These are phyloP conservation scores for Pittosporum tobira DNA, from an alignment of 129 eudicot species.

Conservation along the genomic window DNA sequence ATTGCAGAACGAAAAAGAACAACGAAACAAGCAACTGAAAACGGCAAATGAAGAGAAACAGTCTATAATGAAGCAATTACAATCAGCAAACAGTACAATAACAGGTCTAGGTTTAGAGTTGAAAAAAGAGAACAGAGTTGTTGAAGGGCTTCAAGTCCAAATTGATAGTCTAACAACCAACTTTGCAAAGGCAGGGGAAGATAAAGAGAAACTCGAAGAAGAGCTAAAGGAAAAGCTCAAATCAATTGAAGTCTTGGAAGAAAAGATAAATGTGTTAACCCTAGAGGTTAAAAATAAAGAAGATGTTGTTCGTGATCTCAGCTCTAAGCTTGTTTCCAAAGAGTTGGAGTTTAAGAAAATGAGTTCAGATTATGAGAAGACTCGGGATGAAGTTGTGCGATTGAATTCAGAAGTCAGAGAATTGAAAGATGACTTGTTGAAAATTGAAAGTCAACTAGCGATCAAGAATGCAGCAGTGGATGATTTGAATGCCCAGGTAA, in stretches of 20 bases:
- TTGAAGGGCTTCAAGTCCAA: slow-evolving; percentile 39
- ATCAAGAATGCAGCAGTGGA: slow-evolving; percentile 34
- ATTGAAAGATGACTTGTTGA: slow-evolving; percentile 34
- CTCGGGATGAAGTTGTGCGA: slow-evolving; percentile 31
- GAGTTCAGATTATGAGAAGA: slow-evolving; percentile 37
- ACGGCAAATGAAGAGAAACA: slow-evolving; percentile 52
- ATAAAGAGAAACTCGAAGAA: slow-evolving; percentile 46
- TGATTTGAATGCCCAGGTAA: slow-evolving; percentile 37
- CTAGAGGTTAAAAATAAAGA: slow-evolving; percentile 64
- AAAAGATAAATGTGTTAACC: slow-evolving; percentile 41
- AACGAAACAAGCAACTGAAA: slow-evolving; percentile 29
- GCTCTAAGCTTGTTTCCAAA: slow-evolving; percentile 40
- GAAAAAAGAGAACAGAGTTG: slow-evolving; percentile 38
- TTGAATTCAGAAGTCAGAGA: slow-evolving; percentile 35
- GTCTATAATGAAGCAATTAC: slow-evolving; percentile 46
- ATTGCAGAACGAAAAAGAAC: slow-evolving; percentile 47
- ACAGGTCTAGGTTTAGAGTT: slow-evolving; percentile 50
- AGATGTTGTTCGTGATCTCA: slow-evolving; percentile 28
- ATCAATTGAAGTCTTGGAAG: slow-evolving; percentile 47
- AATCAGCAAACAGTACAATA: slow-evolving; percentile 52
- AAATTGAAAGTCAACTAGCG: slow-evolving; percentile 40
- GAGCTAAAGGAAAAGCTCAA: slow-evolving; percentile 48
- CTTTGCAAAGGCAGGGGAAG: slow-evolving; percentile 38
- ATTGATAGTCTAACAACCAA: slow-evolving; percentile 33
- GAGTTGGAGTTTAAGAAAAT: slow-evolving; percentile 45